A percentile compares a stretch with the other conserved stretches of the same genome.
Conservation (phyloP, 345 rosid genomes). For the Durio zibethinus region DNA sequence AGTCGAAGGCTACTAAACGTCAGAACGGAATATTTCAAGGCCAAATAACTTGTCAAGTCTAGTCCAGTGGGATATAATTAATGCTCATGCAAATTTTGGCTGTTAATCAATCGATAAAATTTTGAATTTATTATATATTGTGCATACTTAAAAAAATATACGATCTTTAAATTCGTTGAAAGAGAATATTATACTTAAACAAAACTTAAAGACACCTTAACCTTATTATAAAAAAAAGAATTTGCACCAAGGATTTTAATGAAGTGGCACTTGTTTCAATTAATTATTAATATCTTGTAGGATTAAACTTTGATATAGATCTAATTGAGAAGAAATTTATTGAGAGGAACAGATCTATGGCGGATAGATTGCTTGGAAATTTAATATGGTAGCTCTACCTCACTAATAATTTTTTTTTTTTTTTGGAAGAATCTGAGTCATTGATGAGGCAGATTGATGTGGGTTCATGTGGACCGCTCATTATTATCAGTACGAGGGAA, state of each 20-base stretch:
- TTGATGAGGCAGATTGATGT: background rate
- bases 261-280: background rate
- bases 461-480: background rate
- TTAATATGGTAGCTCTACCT: conserved; percentile 18
- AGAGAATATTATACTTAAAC: background rate
- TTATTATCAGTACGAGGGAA: background rate
- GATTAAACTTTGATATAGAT: background rate
- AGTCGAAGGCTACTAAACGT: conserved; percentile 24
- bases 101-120: too few species aligned
- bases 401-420: background rate
- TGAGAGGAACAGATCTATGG: background rate
- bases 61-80: background rate
- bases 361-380: background rate
- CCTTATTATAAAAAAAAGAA: background rate
- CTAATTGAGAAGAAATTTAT: background rate
- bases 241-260: background rate
- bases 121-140: too few species aligned
- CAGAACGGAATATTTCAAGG: conserved; percentile 14
- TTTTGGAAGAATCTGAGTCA: background rate
- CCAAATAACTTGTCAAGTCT: background rate
- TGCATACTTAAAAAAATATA: too few species aligned
- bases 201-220: too few species aligned
- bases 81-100: background rate
- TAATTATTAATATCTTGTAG: background rate
- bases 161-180: too few species aligned